Evolutionary conservation across 371 early-diverging fungal species (phyloP).

Genomic region (Zychaea mexicana): DNA sequence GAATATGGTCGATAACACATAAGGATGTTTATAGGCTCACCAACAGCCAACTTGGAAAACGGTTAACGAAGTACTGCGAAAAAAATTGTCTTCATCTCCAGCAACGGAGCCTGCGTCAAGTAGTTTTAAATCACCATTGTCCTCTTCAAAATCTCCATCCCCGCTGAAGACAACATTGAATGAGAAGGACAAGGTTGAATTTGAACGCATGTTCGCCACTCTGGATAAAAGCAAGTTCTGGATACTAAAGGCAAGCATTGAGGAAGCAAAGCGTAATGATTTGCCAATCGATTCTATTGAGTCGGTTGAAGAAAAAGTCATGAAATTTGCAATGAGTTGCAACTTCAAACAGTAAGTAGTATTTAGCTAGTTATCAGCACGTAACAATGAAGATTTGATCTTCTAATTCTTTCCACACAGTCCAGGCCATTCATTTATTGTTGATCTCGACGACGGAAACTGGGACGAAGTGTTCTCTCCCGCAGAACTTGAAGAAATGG

Average conservation of each 20-base stretch:
- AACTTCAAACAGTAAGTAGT: conserved; percentile 5
- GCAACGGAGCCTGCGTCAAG: too few relatives aligned
- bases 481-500: background rate
- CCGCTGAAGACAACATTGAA: too few relatives aligned
- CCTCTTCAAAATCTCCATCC: too few relatives aligned
- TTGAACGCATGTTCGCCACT: background rate
- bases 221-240: conserved; percentile 5
- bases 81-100: too few relatives aligned
- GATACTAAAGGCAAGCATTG: background rate
- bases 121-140: too few relatives aligned
- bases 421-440: background rate
- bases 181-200: too few relatives aligned
- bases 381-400: background rate
- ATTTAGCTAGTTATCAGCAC: background rate
- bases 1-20: too few relatives aligned
- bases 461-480: background rate
- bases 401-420: background rate
- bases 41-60: too few relatives aligned
- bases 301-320: background rate
- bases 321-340: background rate
- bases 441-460: background rate
- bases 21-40: too few relatives aligned
- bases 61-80: too few relatives aligned
- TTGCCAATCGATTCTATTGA: background rate
- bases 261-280: background rate